Evolutionary conservation across 2,329 filamentous ascomycete species (phyloP), one percentile per base, ranked within the genome.

Genomic region (Neofusicoccum umdonicola): DNA sequence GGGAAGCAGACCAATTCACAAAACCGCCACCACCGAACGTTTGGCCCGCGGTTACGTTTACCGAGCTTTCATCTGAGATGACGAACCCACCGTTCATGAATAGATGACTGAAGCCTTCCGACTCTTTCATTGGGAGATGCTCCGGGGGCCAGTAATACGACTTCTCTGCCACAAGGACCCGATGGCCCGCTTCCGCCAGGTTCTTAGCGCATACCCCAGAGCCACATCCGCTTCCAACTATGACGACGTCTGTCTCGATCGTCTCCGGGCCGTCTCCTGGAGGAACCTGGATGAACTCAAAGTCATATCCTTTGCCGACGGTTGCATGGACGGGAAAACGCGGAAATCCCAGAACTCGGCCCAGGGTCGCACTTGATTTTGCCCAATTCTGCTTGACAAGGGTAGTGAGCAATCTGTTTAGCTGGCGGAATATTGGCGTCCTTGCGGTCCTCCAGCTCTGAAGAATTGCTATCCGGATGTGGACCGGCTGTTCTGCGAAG

Each of bases 21-120:
- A 91, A 92, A 5, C 93, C 93, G 63, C 93, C 93, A 47, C 93
- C 93, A 35, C 93, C 93, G 87, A 90, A 96, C 37, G 86, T 86
- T 64, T 87, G 85, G 1, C 91, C 93, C 0, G 90, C 86, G 2
- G 91, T 74, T 12, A 94, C 76, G 15, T 79, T 84, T 37, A 89
- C 80, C 5, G 84, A 74, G 34, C 69, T 75, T 64, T 80, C 79
- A 41, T 83, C 78, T 35, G 70, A 89, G 81, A 67, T 82, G 81
- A 69, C 83, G 17, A 86, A 75, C 7, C 90, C 90, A 22, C 85
- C 85, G 66, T 86, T 87, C 70, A 93, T 90, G 70, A 86, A 95
- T 34, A 97, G 80, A 70, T 90, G 86, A 6, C 82, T 76, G 50
- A 81, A 80, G 0, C 83, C 91, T 11, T 85, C 79, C 1, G 81